phyloP scores from a whole-genome alignment of 2,329 filamentous ascomycete genomes.

The Sporothrix schenckii region DNA sequence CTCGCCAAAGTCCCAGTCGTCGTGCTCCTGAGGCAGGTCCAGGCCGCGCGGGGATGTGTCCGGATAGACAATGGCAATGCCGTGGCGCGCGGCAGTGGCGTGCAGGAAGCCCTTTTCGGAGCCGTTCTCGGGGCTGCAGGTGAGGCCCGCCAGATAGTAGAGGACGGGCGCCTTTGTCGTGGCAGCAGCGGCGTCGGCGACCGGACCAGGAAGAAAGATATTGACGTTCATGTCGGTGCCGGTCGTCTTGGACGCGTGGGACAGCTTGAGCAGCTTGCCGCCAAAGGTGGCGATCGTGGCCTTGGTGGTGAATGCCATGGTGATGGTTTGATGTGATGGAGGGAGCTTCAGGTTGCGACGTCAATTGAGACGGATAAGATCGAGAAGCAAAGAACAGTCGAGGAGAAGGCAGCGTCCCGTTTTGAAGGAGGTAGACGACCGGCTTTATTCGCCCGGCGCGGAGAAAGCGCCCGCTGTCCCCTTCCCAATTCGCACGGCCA shows the following conservation, averaged over 20 bases:
- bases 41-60: slow-evolving; percentile 92
- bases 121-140: slow-evolving; percentile 88
- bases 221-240: slow-evolving; percentile 90
- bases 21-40: slow-evolving; percentile 79
- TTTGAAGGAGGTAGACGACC: background rate
- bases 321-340: slow-evolving; percentile 36
- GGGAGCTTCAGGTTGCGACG: background rate
- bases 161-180: slow-evolving; percentile 76
- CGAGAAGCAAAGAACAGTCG: background rate
- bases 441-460: slow-evolving; percentile 22
- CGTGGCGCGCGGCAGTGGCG: slow-evolving; percentile 73
- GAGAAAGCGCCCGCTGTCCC: slow-evolving; percentile 5
- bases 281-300: slow-evolving; percentile 89
- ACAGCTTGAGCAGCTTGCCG: slow-evolving; percentile 91
- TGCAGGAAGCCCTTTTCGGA: slow-evolving; percentile 90
- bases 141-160: slow-evolving; percentile 91
- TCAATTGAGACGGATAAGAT: background rate
- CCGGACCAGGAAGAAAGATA: slow-evolving; percentile 79
- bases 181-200: slow-evolving; percentile 51
- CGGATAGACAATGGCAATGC: slow-evolving; percentile 91
- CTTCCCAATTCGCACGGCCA: slow-evolving; percentile 9
- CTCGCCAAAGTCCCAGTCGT: slow-evolving; percentile 86
- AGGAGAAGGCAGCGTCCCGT: background rate
- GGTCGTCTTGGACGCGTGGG: slow-evolving; percentile 77
- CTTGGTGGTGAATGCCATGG: slow-evolving; percentile 85